A percentile compares a stretch with the other conserved stretches of the same genome.
Evolutionary conservation across 1,284 basidiomycete genomes (phyloP).

Genomic region (Marasmius oreades): DNA sequence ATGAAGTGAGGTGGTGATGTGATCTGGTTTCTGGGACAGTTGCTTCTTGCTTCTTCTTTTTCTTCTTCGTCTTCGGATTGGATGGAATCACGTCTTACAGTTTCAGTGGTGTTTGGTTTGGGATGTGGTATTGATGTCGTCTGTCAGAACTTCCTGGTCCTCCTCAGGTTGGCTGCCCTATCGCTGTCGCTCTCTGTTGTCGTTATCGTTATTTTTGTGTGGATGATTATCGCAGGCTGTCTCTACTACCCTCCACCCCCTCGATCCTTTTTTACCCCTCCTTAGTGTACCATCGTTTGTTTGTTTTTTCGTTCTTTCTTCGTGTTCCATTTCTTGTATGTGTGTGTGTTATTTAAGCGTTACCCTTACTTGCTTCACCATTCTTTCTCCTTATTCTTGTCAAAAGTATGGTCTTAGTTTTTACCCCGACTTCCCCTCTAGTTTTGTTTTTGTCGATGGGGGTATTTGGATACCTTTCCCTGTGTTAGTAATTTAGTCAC

Average conservation of each 20-base stretch:
- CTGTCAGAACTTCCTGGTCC: neutral
- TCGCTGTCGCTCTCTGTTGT: neutral
- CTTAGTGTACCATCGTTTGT: neutral
- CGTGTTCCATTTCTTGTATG: no score
- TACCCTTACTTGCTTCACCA: neutral
- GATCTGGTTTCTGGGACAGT: neutral
- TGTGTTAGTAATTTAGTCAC: neutral
- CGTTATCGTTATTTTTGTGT: neutral
- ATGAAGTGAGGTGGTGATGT: slow-evolving; percentile 9
- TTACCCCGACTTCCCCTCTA: neutral
- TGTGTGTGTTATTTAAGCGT: neutral
- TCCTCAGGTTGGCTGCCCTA: neutral
- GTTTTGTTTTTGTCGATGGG: neutral
- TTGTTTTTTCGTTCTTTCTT: no score
- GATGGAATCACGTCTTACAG: no score
- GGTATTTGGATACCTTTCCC: neutral
- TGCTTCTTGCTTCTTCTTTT: neutral
- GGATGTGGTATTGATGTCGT: neutral
- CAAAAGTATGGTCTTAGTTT: neutral
- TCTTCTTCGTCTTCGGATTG: no score
- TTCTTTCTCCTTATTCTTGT: neutral
- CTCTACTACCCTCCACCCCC: neutral
- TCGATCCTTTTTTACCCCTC: neutral
- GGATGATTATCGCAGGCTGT: neutral
- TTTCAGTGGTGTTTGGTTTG: neutral